Evolutionary conservation across 2,329 filamentous ascomycete genomes (phyloP).

Genomic region (Cordyceps fumosorosea): DNA sequence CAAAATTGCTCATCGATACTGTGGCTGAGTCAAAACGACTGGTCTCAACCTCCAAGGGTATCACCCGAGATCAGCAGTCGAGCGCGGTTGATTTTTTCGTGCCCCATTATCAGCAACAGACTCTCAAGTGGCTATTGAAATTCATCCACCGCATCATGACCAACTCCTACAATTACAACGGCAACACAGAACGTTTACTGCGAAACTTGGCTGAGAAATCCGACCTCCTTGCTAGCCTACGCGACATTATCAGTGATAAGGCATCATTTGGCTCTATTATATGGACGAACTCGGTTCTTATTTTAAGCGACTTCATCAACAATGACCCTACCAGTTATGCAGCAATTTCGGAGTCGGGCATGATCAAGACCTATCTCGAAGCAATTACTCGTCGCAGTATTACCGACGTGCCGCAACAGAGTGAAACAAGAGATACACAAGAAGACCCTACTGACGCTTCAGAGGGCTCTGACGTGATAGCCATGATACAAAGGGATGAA

Average conservation of each 20-base stretch:
- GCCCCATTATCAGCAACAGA: slow-evolving; percentile 88
- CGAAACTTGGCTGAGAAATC: slow-evolving; percentile 93
- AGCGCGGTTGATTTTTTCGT: slow-evolving; percentile 88
- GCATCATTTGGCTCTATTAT: slow-evolving; percentile 81
- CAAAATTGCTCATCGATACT: slow-evolving; percentile 76
- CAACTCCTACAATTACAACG: slow-evolving; percentile 61
- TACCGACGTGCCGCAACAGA: slow-evolving; percentile 18
- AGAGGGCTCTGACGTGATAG: slow-evolving; percentile 33
- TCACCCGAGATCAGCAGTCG: slow-evolving; percentile 63
- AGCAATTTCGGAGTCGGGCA: slow-evolving; percentile 86
- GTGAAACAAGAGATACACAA: slow-evolving; percentile 15
- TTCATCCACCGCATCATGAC: slow-evolving; percentile 95
- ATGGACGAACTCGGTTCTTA: slow-evolving; percentile 90
- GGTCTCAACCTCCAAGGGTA: slow-evolving; percentile 63
- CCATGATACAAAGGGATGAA: slow-evolving; percentile 29
- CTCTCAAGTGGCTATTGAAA: slow-evolving; percentile 87
- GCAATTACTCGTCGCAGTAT: slow-evolving; percentile 59
- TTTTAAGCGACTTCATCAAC: slow-evolving; percentile 94
- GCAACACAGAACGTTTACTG: slow-evolving; percentile 82
- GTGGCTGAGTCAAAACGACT: slow-evolving; percentile 63
- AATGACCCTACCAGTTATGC: slow-evolving; percentile 97
- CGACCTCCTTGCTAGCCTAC: slow-evolving; percentile 70
- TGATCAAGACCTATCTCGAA: slow-evolving; percentile 80
- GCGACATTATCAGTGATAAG: slow-evolving; percentile 74
- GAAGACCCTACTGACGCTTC: slow-evolving; percentile 32